phyloP scores from a whole-genome alignment of 2,329 filamentous ascomycete genomes.

The Ophiostoma novo-ulmi region DNA sequence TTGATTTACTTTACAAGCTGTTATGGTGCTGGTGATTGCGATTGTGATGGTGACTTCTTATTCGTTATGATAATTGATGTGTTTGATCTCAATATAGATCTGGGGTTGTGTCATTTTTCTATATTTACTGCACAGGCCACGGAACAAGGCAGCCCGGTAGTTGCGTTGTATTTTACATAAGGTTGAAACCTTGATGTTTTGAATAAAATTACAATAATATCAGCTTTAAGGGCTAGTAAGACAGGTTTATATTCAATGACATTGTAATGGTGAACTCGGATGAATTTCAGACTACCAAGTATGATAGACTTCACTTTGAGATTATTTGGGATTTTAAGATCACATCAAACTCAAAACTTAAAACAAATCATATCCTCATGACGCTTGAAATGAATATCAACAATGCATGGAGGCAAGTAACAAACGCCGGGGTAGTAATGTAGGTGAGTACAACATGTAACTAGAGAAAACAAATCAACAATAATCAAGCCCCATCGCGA shows the following conservation, averaged over 20 bases:
- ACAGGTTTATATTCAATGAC: too few relatives aligned
- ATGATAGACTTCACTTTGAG: not conserved
- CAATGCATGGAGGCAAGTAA: not conserved
- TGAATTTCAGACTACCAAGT: not conserved
- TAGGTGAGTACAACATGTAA: not conserved
- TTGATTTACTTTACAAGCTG: not conserved
- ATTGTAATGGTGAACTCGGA: too few relatives aligned
- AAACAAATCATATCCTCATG: not conserved
- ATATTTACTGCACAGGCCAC: not conserved
- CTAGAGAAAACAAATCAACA: not conserved
- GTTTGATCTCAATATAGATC: not conserved
- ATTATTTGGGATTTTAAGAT: not conserved
- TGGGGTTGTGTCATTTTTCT: not conserved
- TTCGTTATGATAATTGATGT: not conserved
- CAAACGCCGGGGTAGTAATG: not conserved
- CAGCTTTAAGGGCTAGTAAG: not conserved
- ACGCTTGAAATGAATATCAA: not conserved
- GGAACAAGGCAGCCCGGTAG: not conserved
- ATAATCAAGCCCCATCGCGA: not conserved
- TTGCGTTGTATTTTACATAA: not conserved
- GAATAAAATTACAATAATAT: not conserved
- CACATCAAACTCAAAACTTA: not conserved
- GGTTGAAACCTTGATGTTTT: not conserved
- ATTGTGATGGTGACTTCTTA: not conserved
- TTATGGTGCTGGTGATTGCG: not conserved